Base-by-base conservation (phyloP, 164 flowering plant species). In the Malania oleifera region DNA sequence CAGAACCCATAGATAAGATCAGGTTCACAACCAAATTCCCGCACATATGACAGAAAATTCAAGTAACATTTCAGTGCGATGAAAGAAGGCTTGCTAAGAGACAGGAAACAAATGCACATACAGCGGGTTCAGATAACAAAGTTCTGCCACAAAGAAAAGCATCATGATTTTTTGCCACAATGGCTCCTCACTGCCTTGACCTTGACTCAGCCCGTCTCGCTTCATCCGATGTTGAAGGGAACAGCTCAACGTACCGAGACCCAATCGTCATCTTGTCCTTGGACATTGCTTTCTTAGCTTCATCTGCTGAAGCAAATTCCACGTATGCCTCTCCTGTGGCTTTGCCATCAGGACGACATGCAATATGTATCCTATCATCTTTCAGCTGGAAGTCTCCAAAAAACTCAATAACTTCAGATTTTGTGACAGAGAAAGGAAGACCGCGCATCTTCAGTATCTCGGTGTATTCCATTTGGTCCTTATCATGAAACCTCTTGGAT, bases 321-420 rank as follows among this genome's bases (percentile, higher is more conserved):
- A 87, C 96, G 68, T 63, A 92, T 0, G 95, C 96, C 70, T 92
- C 98, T 39, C 98, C 98, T 0, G 96, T 89, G 23, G 88, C 84
- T 56, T 81, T 89, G 51, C 98, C 98, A 72, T 92, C 98, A 1
- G 83, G 72, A 15, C 91, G 81, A 59, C 81, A 75, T 6, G 79
- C 93, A 57, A 92, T 82, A 45, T 81, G 95, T 34, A 89, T 53
- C 65, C 66, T 80, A 17, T 82, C 93, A 53, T 81, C 85, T 2
- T 60, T 26, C 56, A 84, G 62, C 41, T 77, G 63, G 51, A 69
- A 89, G 12, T 86, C 96, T 25, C 67, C 75, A 64, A 89, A 92
- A 59, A 89, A 92, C 7, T 84, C 82, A n/a, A 77, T 22, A 22
- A 92, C 85, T 11, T 87, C 78, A 53, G 82, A 52, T 55, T 81